These are phyloP conservation scores for Pleurotus tuber-regium DNA, from an alignment of 768 basidiomycete genomes.

Conservation along the genomic window DNA sequence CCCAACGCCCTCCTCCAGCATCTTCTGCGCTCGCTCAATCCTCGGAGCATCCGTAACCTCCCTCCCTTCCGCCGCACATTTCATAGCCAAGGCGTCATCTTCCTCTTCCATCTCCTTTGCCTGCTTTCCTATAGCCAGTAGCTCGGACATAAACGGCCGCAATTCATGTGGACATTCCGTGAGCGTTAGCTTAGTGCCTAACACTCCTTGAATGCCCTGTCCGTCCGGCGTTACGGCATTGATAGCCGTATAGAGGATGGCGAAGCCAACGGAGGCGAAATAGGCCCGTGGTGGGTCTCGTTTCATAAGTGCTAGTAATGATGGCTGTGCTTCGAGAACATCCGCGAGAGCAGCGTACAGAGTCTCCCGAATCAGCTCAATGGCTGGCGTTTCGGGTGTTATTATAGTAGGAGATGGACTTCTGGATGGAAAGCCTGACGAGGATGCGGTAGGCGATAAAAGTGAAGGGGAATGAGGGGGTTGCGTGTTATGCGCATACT, in stretches of 20 bases:
- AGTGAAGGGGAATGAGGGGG: constrained; percentile 25
- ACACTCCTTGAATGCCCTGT: constrained; percentile 49
- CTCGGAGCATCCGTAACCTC: constrained; percentile 34
- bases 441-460: constrained; percentile 22
- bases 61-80: constrained; percentile 32
- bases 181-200: constrained; percentile 55
- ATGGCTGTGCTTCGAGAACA: constrained; percentile 52
- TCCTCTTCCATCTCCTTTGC: constrained; percentile 48
- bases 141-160: constrained; percentile 68
- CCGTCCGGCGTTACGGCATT: constrained; percentile 48
- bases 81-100: constrained; percentile 55
- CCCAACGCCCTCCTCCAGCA: constrained; percentile 62
- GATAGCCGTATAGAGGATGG: constrained; percentile 67
- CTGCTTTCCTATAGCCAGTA: constrained; percentile 50
- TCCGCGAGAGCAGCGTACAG: constrained; percentile 81
- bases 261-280: constrained; percentile 70
- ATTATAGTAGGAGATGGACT: constrained; percentile 39
- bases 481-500: constrained; percentile 15
- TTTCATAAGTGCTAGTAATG: constrained; percentile 55
- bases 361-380: constrained; percentile 82
- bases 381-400: constrained; percentile 53
- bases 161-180: constrained; percentile 60
- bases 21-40: constrained; percentile 55
- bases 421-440: constrained; percentile 17
- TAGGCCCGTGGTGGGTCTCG: constrained; percentile 71